phyloP scores from a whole-genome alignment of 768 basidiomycete genomes.

The Boletus rubroflammeus region DNA sequence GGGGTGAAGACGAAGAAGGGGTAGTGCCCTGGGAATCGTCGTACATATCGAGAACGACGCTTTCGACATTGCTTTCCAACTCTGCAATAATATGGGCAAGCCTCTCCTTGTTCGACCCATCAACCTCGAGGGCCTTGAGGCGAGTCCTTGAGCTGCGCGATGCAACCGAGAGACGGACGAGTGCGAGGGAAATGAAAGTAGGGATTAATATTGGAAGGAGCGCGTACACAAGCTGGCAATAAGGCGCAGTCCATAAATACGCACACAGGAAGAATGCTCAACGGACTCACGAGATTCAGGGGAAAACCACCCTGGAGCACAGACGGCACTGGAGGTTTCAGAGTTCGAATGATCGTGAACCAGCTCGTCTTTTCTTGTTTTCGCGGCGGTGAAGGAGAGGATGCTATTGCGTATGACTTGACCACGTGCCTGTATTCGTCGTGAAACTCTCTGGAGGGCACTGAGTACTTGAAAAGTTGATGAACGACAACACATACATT shows the following conservation, averaged over 20 bases:
- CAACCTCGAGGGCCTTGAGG: conserved; percentile 60
- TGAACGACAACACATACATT: conserved; percentile 42
- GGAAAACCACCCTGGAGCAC: conserved; percentile 59
- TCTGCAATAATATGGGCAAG: conserved; percentile 54
- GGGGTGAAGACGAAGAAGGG: conserved; percentile 17
- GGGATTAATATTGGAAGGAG: conserved; percentile 67
- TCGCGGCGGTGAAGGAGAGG: conserved; percentile 41
- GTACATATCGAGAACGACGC: conserved; percentile 56
- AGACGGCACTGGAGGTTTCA: conserved; percentile 53
- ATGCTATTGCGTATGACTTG: conserved; percentile 46
- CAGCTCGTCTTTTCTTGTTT: conserved; percentile 40
- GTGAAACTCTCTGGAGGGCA: conserved; percentile 45
- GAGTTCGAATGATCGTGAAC: conserved; percentile 41
- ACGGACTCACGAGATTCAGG: conserved; percentile 57
- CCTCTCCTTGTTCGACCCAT: conserved; percentile 44
- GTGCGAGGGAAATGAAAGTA: conserved; percentile 46
- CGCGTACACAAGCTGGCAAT: conserved; percentile 46
- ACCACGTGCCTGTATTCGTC: conserved; percentile 57
- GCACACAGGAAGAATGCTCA: not conserved
- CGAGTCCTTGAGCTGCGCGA: conserved; percentile 60
- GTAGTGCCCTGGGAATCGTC: conserved; percentile 37
- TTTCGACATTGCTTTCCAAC: conserved; percentile 60
- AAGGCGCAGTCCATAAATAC: not conserved
- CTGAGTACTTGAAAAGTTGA: conserved; percentile 3
- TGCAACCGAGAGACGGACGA: conserved; percentile 56